Conservation (phyloP, 805 yeast genomes). For the Middelhovenomyces tepae region DNA sequence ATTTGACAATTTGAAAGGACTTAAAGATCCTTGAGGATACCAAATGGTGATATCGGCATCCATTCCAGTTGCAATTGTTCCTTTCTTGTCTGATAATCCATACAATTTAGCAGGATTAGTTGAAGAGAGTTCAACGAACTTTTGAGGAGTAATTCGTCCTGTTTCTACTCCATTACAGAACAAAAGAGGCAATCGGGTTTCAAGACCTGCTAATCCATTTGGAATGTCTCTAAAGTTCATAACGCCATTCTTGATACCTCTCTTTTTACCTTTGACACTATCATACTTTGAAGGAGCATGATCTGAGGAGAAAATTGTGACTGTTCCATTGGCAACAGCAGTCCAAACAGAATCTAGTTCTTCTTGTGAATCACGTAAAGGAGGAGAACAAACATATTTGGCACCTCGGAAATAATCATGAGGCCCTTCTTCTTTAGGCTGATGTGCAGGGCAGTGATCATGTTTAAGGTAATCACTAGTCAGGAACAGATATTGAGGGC, state of each 20-base stretch:
- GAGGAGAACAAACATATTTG: conserved; percentile 44
- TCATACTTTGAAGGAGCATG: conserved; percentile 40
- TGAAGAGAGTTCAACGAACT: conserved; percentile 37
- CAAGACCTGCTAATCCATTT: conserved; percentile 43
- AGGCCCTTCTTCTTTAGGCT: conserved; percentile 23
- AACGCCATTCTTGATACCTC: conserved; percentile 32
- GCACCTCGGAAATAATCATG: conserved; percentile 38
- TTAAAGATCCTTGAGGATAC: conserved; percentile 35
- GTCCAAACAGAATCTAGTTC: conserved; percentile 40
- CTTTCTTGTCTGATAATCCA: conserved; percentile 36
- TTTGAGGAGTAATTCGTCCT: conserved; percentile 33
- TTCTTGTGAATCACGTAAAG: conserved; percentile 32
- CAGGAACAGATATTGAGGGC: conserved; percentile 41
- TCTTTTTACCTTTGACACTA: conserved; percentile 35
- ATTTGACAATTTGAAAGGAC: conserved; percentile 37
- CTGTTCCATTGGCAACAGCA: conserved; percentile 38
- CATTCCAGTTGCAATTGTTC: conserved; percentile 36
- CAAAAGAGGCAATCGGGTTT: conserved; percentile 37
- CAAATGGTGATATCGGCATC: conserved; percentile 44
- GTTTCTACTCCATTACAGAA: conserved; percentile 37
- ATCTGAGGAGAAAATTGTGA: conserved; percentile 38
- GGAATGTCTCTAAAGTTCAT: conserved; percentile 39
- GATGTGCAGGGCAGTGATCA: no score
- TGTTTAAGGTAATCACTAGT: conserved; percentile 32
- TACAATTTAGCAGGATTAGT: conserved; percentile 41